Conservation (phyloP, 306 rosid genomes). For the Vigna reflexopilosa region DNA sequence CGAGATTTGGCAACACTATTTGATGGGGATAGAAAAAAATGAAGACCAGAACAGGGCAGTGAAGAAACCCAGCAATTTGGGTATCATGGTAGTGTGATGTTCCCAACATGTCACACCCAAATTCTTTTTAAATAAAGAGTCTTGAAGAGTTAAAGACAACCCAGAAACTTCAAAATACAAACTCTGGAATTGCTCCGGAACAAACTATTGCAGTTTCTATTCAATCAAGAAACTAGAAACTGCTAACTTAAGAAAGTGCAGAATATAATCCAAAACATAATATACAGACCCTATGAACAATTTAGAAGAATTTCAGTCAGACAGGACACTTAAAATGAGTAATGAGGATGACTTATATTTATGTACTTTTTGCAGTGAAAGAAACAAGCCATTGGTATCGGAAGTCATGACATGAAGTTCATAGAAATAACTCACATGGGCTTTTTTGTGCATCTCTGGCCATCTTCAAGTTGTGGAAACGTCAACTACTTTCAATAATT, state of each 20-base stretch:
- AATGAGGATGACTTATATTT: background rate
- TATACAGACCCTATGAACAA: background rate
- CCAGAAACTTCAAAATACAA: background rate
- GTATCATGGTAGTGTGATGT: background rate
- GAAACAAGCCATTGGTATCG: too few species aligned
- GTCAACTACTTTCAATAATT: background rate
- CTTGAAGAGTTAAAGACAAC: background rate
- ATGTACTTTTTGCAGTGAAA: background rate
- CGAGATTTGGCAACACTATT: background rate
- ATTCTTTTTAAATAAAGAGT: background rate
- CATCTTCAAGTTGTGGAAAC: background rate
- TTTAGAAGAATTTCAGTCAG: background rate
- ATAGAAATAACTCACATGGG: constrained; percentile 8
- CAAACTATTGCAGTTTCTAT: background rate
- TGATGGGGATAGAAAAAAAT: background rate
- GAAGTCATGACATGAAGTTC: background rate
- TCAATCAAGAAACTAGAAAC: background rate
- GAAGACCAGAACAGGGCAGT: constrained; percentile 1
- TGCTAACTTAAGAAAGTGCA: background rate
- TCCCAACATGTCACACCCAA: background rate
- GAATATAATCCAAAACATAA: background rate
- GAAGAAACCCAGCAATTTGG: background rate
- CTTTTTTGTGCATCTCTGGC: background rate
- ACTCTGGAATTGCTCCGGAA: background rate
- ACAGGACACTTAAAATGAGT: background rate